Percentiles rank a stretch among this genome's conserved stretches.
These are phyloP conservation scores for Plasmodium fragile DNA, from an alignment of 169 alveolate genomes.

Conservation along the genomic window DNA sequence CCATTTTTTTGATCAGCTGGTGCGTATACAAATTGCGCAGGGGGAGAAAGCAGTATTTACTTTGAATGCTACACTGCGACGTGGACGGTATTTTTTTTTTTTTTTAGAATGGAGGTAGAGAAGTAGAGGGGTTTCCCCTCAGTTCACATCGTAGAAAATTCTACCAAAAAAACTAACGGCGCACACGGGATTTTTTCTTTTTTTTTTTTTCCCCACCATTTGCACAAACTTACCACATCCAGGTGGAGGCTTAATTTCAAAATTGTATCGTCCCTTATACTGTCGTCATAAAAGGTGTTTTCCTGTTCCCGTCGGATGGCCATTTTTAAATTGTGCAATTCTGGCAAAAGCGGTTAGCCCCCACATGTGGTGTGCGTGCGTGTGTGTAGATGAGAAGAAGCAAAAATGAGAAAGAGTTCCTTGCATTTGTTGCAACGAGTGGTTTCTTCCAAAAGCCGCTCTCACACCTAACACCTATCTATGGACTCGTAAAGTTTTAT, in stretches of 20 bases:
- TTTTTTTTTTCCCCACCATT: background rate
- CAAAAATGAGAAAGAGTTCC: background rate
- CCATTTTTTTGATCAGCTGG: constrained; percentile 57
- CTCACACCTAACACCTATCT: background rate
- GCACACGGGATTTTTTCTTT: background rate
- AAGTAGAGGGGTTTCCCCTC: background rate
- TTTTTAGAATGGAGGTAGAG: background rate
- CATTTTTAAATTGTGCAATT: constrained; percentile 33
- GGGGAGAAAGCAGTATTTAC: background rate
- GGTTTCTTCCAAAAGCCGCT: background rate
- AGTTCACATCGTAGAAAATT: background rate
- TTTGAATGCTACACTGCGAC: background rate
- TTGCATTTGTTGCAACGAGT: background rate
- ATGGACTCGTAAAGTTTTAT: background rate
- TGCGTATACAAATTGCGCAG: background rate
- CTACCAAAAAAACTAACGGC: background rate
- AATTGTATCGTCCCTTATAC: constrained; percentile 20
- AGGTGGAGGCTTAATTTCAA: constrained; percentile 32
- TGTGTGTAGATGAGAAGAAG: background rate
- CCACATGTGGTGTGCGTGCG: background rate
- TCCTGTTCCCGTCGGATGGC: constrained; percentile 27
- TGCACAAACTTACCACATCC: constrained; percentile 34
- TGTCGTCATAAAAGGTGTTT: constrained; percentile 21
- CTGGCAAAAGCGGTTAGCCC: background rate
- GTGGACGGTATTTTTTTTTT: background rate